Percentiles rank a stretch among this genome's conserved stretches.
These are phyloP conservation scores for Aurantiochytrium sp. DNA, from an alignment of 108 stramenopile species.

Conservation along the genomic window DNA sequence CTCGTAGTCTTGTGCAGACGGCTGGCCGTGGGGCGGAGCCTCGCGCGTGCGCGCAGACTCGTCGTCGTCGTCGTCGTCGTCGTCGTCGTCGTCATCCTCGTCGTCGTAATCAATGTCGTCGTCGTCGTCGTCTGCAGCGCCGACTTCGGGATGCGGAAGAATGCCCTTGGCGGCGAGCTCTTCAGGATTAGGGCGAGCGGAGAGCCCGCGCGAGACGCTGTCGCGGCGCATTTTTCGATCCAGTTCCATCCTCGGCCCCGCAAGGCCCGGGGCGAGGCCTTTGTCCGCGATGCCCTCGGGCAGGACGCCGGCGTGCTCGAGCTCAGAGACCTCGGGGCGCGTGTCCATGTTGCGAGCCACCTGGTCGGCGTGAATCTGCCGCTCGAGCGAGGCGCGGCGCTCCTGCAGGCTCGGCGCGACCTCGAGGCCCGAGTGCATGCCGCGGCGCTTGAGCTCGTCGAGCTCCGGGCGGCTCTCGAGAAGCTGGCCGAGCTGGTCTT, in stretches of 20 bases:
- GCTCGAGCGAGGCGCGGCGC: background rate
- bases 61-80: too few species aligned
- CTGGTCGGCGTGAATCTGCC: conserved; percentile 10
- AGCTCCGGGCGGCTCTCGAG: background rate
- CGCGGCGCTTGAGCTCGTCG: background rate
- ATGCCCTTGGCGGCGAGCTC: background rate
- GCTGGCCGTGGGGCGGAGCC: background rate
- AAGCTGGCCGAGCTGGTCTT: background rate
- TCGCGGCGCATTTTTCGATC: background rate
- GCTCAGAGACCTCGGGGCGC: background rate
- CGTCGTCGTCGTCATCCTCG: too few species aligned
- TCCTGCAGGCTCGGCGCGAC: conserved; percentile 18
- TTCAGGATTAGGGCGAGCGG: background rate
- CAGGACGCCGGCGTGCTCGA: background rate
- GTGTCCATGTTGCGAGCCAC: background rate
- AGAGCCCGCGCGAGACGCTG: background rate
- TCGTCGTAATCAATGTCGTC: too few species aligned
- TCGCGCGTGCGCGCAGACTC: too few species aligned
- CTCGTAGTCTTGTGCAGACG: background rate
- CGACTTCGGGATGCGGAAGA: too few species aligned
- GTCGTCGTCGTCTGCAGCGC: too few species aligned
- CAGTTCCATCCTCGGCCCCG: background rate
- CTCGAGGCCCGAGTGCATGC: background rate
- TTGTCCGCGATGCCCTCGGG: background rate
- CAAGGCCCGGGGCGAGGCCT: background rate